These are phyloP conservation scores for Lithospermum erythrorhizon DNA, from an alignment of 257 asterid genomes.

Conservation along the genomic window DNA sequence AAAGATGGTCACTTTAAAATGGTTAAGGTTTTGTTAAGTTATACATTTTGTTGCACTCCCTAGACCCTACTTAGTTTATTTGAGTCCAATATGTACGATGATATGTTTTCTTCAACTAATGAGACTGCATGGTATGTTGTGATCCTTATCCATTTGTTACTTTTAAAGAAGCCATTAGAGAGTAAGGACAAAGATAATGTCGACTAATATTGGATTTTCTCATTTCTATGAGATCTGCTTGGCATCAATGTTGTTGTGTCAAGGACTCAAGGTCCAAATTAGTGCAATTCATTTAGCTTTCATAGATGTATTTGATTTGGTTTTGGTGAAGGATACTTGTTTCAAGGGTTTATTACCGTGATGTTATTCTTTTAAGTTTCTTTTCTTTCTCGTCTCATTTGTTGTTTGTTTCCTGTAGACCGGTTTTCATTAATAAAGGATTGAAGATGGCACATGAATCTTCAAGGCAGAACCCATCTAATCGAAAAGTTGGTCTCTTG, in stretches of 20 bases:
- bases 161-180: background rate
- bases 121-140: background rate
- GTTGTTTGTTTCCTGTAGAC: slow-evolving; percentile 23
- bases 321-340: background rate
- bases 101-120: background rate
- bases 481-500: slow-evolving; percentile 63
- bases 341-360: background rate
- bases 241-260: background rate
- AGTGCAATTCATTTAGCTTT: background rate
- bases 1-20: background rate
- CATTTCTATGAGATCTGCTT: background rate
- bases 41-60: background rate
- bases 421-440: slow-evolving; percentile 14
- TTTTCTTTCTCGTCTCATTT: slow-evolving; percentile 1
- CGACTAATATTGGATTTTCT: background rate
- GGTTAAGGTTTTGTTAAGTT: background rate
- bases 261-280: background rate
- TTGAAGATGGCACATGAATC: slow-evolving; percentile 38
- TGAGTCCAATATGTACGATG: background rate
- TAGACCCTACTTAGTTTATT: no score
- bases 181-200: background rate
- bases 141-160: background rate
- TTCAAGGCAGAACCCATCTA: slow-evolving; percentile 29
- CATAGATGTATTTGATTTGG: background rate
- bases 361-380: background rate